phyloP scores from a whole-genome alignment of 768 basidiomycete species.

The Chalciporus pseudorubinellus region DNA sequence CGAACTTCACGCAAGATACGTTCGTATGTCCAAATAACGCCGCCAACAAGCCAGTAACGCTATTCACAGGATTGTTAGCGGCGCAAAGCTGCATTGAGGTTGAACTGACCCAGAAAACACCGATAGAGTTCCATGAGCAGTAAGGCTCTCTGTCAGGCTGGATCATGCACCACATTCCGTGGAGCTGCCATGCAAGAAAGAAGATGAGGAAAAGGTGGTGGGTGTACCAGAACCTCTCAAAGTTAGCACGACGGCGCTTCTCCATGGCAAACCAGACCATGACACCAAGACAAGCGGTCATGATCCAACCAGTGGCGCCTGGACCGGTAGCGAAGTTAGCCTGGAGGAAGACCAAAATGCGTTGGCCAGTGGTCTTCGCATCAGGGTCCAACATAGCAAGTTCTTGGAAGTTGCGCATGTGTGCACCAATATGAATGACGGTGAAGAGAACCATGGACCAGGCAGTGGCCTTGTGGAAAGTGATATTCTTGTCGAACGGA shows the following conservation, averaged over 20 bases:
- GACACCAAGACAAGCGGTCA: slow-evolving; percentile 66
- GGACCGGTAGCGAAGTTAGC: slow-evolving; percentile 85
- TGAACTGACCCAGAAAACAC: slow-evolving; percentile 88
- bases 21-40: slow-evolving; percentile 81
- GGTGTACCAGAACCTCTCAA: slow-evolving; percentile 88
- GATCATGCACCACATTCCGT: slow-evolving; percentile 98
- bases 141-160: slow-evolving; percentile 84
- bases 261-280: slow-evolving; percentile 89
- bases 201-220: slow-evolving; percentile 90
- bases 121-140: slow-evolving; percentile 82
- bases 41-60: slow-evolving; percentile 91
- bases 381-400: slow-evolving; percentile 56
- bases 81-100: neutral
- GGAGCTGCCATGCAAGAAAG: slow-evolving; percentile 93
- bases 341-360: slow-evolving; percentile 65
- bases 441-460: slow-evolving; percentile 86
- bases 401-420: slow-evolving; percentile 81
- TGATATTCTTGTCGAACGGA: slow-evolving; percentile 92
- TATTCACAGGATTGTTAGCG: slow-evolving; percentile 27
- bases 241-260: slow-evolving; percentile 71
- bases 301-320: slow-evolving; percentile 83
- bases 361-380: slow-evolving; percentile 52
- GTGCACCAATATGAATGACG: slow-evolving; percentile 74
- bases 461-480: slow-evolving; percentile 85
- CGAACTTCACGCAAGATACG: slow-evolving; percentile 91